Evolutionary conservation across 129 eudicot species (phyloP).

Genomic region (Lactuca saligna): DNA sequence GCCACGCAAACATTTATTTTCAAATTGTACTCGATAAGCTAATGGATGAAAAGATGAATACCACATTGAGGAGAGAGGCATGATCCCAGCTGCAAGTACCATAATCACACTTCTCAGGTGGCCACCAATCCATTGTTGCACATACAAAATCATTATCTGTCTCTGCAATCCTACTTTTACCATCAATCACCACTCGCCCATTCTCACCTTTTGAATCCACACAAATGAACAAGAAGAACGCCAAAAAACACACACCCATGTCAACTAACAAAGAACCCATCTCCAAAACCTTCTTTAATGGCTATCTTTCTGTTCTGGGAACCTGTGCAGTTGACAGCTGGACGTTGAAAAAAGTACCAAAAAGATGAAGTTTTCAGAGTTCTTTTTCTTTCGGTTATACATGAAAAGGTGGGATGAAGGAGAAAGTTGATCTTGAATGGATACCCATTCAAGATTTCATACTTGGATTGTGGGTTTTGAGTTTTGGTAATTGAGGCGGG

Average conservation of each 20-base stretch:
- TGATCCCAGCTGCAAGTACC: constrained; percentile 85
- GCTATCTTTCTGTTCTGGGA: constrained; percentile 11
- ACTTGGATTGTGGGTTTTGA: constrained; percentile 21
- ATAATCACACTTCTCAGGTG: constrained; percentile 93
- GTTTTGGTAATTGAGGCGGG: background rate
- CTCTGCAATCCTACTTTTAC: constrained; percentile 43
- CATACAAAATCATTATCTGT: constrained; percentile 68
- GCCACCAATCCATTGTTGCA: constrained; percentile 99
- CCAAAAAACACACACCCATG: constrained; percentile 43
- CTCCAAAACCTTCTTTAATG: constrained; percentile 11
- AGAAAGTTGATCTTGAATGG: constrained; percentile 3
- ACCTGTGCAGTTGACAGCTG: background rate
- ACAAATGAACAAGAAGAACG: constrained; percentile 33
- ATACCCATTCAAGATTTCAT: constrained; percentile 1
- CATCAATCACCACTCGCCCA: constrained; percentile 53
- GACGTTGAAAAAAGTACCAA: constrained; percentile 3
- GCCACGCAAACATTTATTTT: too few relatives aligned
- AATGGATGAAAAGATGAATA: constrained; percentile 9
- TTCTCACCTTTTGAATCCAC: constrained; percentile 33
- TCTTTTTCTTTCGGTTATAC: background rate
- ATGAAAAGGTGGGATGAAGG: constrained; percentile 9
- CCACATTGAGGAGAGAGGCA: constrained; percentile 87
- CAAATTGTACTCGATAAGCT: too few relatives aligned
- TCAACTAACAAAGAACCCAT: constrained; percentile 45
- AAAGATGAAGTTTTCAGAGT: background rate